Evolutionary conservation across 164 flowering plant species (phyloP), one percentile per base, ranked within the genome.

Genomic region (Protea cynaroides): DNA sequence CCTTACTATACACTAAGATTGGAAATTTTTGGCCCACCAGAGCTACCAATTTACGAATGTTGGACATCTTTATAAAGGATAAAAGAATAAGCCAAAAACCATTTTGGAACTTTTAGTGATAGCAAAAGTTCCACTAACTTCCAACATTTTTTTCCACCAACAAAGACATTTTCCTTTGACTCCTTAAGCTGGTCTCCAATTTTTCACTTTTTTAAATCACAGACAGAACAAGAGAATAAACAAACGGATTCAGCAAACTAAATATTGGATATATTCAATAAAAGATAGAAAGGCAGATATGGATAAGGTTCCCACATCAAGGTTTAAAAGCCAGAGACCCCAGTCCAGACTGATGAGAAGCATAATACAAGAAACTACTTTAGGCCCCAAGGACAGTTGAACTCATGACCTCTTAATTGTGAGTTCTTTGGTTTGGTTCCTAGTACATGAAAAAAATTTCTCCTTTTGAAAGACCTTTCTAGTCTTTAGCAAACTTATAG

Each of bases 21-120:
- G 98, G 96, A 56, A 92, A 92, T 56, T 77, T 82, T 44, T n/a
- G n/a, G 96, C 96, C 98, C 96, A 92, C 98, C 98, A 90, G 25
- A 92, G 80, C 74, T 90, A 96, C 98, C 98, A 92, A 64, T 92
- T 92, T 71, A 92, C 88, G 73, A 90, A 92, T 56, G 88, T 70
- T 65, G 98, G 88, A 65, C 86, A 92, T 61, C 98, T 92, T 79
- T 47, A 56, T 19, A 10, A 55, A 9, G 34, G 72, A 15, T 25
- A 56, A 14, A 23, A 23, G 7, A n/a, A 9, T 67, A 3, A 67
- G 43, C 38, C 47, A 4, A 54, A 22, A n/a, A 63, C 23, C 7
- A n/a, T 56, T 17, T 25, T 17, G 6, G 52, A 54, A 55, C 4
- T 29, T 29, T 29, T 2, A n/a, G 5, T 29, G 34, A 5, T 29